phyloP scores from a whole-genome alignment of 441 rosid genomes.

The Melastoma candidum region DNA sequence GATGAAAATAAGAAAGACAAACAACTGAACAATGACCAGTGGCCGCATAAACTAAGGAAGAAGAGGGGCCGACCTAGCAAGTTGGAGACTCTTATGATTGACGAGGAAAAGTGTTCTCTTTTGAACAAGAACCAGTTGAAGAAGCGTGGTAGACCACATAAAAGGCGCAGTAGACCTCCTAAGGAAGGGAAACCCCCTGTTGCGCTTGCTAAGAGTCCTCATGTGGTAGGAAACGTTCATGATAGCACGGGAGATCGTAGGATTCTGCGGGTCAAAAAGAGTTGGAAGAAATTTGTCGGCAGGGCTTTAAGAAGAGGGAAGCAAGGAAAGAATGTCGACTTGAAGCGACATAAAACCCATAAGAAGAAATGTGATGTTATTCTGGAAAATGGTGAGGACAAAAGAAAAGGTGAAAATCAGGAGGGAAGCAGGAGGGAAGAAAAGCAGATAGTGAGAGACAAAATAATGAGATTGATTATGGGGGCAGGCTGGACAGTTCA shows the following conservation, averaged over 20 bases:
- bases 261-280: constrained; percentile 8
- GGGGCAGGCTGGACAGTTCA: constrained; percentile 89
- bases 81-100: too few relatives aligned
- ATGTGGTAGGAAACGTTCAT: constrained; percentile 10
- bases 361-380: not conserved
- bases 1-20: constrained; percentile 9
- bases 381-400: constrained; percentile 12
- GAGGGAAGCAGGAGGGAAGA: constrained; percentile 24
- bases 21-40: not conserved
- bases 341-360: not conserved
- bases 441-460: constrained; percentile 59
- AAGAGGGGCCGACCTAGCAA: not conserved
- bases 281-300: constrained; percentile 7
- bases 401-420: constrained; percentile 10
- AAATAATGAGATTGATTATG: constrained; percentile 51
- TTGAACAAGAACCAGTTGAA: too few relatives aligned
- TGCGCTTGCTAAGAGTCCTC: not conserved
- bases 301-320: constrained; percentile 14
- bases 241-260: constrained; percentile 9
- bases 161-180: constrained; percentile 27
- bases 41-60: constrained; percentile 11
- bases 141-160: constrained; percentile 6
- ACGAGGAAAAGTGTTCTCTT: too few relatives aligned
- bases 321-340: constrained; percentile 9
- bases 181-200: not conserved